Conservation (phyloP, 1,284 basidiomycete genomes). For the Ustilago curta region DNA sequence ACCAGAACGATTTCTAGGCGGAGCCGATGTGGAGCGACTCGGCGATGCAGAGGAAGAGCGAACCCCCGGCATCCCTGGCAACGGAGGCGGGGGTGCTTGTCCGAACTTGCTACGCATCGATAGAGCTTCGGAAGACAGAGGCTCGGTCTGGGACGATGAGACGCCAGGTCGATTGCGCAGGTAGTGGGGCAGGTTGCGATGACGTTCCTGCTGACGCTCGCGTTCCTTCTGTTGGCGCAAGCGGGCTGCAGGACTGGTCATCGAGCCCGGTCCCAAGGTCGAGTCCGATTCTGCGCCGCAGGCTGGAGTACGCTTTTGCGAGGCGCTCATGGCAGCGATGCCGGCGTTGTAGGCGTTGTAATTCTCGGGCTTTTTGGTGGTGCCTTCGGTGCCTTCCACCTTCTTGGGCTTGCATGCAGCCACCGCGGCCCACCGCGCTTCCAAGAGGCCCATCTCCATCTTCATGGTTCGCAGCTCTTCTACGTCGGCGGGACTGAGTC, state of each 20-base stretch:
- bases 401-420: slow-evolving; percentile 57
- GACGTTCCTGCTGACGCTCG: slow-evolving; percentile 45
- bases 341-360: slow-evolving; percentile 53
- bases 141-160: slow-evolving; percentile 13
- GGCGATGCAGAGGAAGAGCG: slow-evolving; percentile 29
- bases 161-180: slow-evolving; percentile 34
- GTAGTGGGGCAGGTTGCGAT: slow-evolving; percentile 43
- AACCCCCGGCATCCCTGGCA: slow-evolving; percentile 30
- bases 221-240: slow-evolving; percentile 50
- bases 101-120: slow-evolving; percentile 53
- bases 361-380: slow-evolving; percentile 44
- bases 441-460: slow-evolving; percentile 66
- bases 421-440: slow-evolving; percentile 63
- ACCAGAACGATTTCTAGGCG: slow-evolving; percentile 11
- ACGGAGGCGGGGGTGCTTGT: slow-evolving; percentile 46
- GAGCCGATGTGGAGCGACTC: slow-evolving; percentile 39
- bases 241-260: slow-evolving; percentile 30
- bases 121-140: slow-evolving; percentile 41
- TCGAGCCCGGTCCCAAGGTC: slow-evolving; percentile 36
- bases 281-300: slow-evolving; percentile 48
- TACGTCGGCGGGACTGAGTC: slow-evolving; percentile 63
- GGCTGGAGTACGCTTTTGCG: slow-evolving; percentile 22
- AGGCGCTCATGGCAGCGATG: slow-evolving; percentile 42
- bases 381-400: slow-evolving; percentile 43
- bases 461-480: slow-evolving; percentile 66